Conservation (phyloP, 805 yeast species). For the Nakazawaea pomicola region DNA sequence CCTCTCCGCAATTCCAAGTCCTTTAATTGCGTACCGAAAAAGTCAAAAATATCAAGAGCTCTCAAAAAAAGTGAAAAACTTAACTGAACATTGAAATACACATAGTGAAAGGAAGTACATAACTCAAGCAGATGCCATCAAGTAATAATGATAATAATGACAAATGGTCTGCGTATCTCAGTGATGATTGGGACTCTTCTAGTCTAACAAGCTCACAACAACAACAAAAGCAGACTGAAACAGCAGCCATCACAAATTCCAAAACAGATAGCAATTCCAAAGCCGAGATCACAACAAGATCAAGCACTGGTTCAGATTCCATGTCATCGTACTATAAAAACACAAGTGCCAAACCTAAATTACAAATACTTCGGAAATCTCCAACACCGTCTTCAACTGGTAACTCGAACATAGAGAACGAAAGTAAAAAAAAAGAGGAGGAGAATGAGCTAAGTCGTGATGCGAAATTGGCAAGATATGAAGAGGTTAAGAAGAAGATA, state of each 20-base stretch:
- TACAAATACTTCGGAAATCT: not conserved
- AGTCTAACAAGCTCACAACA: not conserved
- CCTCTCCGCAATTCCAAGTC: too few relatives aligned
- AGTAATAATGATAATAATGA: not conserved
- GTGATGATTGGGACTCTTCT: constrained; percentile 9
- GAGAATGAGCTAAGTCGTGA: not conserved
- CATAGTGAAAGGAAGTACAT: not conserved
- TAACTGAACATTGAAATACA: too few relatives aligned
- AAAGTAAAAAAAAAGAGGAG: not conserved
- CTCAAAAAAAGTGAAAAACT: too few relatives aligned
- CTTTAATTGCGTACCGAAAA: too few relatives aligned
- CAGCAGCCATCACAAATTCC: too few relatives aligned
- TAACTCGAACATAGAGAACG: not conserved
- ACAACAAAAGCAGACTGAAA: not conserved
- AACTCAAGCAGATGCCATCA: not conserved
- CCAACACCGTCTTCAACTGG: not conserved
- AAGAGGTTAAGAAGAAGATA: not conserved
- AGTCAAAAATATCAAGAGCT: too few relatives aligned
- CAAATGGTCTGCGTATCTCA: constrained; percentile 2
- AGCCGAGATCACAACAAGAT: not conserved
- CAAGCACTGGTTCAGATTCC: constrained; percentile 1
- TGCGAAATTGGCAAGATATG: constrained; percentile 2
- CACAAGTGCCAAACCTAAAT: not conserved
- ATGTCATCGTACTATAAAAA: constrained; percentile 1
- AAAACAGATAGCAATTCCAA: not conserved